phyloP scores from a whole-genome alignment of 83 land plant genomes.

The Thuja plicata region DNA sequence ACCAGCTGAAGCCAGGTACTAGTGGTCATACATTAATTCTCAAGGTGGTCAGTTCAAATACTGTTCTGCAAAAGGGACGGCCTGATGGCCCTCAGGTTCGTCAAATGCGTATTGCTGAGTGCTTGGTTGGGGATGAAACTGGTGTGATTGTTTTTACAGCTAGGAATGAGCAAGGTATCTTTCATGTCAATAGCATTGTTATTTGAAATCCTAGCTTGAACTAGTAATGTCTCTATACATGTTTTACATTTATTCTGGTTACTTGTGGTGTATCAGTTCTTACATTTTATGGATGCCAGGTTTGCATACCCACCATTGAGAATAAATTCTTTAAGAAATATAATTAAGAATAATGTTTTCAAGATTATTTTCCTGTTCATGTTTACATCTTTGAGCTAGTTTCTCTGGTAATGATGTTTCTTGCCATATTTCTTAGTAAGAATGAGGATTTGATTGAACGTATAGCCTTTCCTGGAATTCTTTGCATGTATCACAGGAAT shows the following conservation, averaged over 20 bases:
- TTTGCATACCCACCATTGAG: neutral
- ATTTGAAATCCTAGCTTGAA: neutral
- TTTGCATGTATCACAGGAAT: neutral
- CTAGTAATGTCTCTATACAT: neutral
- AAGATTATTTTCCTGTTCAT: too few relatives aligned
- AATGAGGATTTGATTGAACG: neutral
- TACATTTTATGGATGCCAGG: neutral
- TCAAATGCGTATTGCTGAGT: constrained; percentile 36
- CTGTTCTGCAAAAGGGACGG: constrained; percentile 24
- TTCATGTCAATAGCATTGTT: neutral
- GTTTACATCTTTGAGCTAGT: neutral
- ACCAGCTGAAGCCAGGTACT: constrained; percentile 39
- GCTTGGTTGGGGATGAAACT: constrained; percentile 36
- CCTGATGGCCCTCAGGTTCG: constrained; percentile 20
- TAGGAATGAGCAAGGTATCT: constrained; percentile 30
- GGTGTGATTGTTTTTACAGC: constrained; percentile 34
- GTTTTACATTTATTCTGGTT: neutral
- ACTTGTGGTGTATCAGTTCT: neutral
- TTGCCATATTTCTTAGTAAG: neutral
- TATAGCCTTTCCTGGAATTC: neutral
- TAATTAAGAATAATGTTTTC: neutral
- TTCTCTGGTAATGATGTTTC: neutral
- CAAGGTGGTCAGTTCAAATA: constrained; percentile 23
- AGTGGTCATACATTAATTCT: constrained; percentile 26
- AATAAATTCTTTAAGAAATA: neutral